A percentile compares a stretch with the other conserved stretches of the same genome.
Conservation (phyloP, 2,329 filamentous ascomycete genomes). For the Claviceps purpurea region DNA sequence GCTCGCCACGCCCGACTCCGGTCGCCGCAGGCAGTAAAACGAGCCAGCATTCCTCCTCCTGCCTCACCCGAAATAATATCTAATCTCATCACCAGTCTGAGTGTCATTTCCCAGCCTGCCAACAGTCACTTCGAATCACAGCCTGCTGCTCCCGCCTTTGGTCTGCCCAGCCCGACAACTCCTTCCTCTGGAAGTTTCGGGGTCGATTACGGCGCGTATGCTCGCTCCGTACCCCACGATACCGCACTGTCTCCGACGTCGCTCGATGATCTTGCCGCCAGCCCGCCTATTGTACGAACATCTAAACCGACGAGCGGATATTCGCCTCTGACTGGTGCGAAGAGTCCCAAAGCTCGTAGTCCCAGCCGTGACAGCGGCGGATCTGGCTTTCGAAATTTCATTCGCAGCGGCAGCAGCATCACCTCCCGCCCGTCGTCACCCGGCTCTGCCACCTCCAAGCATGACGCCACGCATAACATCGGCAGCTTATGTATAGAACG, state of each 20-base stretch:
- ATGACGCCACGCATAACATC: slow-evolving; percentile 48
- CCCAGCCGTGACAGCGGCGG: slow-evolving; percentile 31
- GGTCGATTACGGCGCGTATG: slow-evolving; percentile 59
- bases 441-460: slow-evolving; percentile 39
- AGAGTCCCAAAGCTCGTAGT: slow-evolving; percentile 33
- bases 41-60: slow-evolving; percentile 21
- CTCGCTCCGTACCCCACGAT: slow-evolving; percentile 36
- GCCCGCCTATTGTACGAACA: slow-evolving; percentile 64
- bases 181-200: slow-evolving; percentile 44
- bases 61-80: slow-evolving; percentile 59
- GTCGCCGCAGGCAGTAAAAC: slow-evolving; percentile 4
- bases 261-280: slow-evolving; percentile 47
- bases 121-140: slow-evolving; percentile 55
- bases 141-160: slow-evolving; percentile 27
- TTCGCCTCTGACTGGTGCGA: slow-evolving; percentile 55
- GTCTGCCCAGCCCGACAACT: slow-evolving; percentile 24
- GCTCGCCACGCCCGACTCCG: slow-evolving; percentile 6
- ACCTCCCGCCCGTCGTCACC: slow-evolving; percentile 45
- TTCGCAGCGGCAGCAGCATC: slow-evolving; percentile 34
- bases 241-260: slow-evolving; percentile 31
- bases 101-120: slow-evolving; percentile 54
- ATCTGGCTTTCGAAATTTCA: slow-evolving; percentile 45
- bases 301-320: slow-evolving; percentile 68
- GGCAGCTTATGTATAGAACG: slow-evolving; percentile 52
- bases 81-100: slow-evolving; percentile 54